Conservation (phyloP, 1,284 basidiomycete genomes). For the Cerrena zonata region DNA sequence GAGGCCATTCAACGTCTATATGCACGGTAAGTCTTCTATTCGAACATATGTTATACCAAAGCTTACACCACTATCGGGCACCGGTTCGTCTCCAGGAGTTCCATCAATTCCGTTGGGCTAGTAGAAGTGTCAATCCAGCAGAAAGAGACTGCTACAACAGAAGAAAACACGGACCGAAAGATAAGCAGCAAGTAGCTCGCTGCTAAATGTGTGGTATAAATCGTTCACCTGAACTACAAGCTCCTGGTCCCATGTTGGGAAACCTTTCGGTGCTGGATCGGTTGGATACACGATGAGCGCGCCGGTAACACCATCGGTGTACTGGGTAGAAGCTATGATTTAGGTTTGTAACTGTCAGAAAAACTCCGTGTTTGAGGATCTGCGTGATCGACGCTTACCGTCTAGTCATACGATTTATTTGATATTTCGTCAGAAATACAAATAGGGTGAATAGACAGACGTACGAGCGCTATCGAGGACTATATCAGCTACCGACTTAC, state of each 20-base stretch:
- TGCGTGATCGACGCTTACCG: slow-evolving; percentile 16
- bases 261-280: slow-evolving; percentile 22
- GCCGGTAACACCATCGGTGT: slow-evolving; percentile 44
- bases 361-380: not conserved
- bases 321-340: slow-evolving; percentile 30
- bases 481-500: not conserved
- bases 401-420: too few species aligned
- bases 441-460: too few species aligned
- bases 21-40: not conserved
- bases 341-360: not conserved
- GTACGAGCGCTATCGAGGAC: slow-evolving; percentile 17
- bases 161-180: slow-evolving; percentile 21
- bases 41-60: not conserved
- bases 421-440: too few species aligned
- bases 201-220: slow-evolving; percentile 31
- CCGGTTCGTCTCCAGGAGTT: slow-evolving; percentile 33
- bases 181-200: slow-evolving; percentile 26
- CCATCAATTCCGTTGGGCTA: slow-evolving; percentile 29
- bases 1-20: slow-evolving; percentile 31
- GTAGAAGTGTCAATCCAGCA: not conserved
- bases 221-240: slow-evolving; percentile 33
- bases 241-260: slow-evolving; percentile 32
- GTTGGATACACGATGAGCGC: slow-evolving; percentile 19
- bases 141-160: not conserved
- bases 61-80: slow-evolving; percentile 31